phyloP scores from a whole-genome alignment of 106 monocot species.

The Dendrobium huoshanense region DNA sequence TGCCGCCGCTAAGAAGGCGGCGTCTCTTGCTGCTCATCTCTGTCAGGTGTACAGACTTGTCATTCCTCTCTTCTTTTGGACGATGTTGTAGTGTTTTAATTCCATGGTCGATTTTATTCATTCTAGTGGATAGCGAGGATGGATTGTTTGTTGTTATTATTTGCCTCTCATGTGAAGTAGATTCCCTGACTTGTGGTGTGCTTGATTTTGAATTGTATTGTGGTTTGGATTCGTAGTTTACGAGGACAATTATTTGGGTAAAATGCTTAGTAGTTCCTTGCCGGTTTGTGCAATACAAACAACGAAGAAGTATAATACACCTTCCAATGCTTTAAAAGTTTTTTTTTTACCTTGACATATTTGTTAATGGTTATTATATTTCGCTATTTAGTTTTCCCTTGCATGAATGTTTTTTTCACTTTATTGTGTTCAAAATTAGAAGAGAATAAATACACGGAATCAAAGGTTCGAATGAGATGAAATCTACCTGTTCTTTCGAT shows the following conservation, averaged over 20 bases:
- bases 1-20: constrained; percentile 90
- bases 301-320: neutral
- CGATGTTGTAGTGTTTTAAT: neutral
- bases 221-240: too few relatives aligned
- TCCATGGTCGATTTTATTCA: too few relatives aligned
- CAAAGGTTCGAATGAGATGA: neutral
- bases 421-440: neutral
- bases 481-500: neutral
- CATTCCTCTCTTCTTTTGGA: neutral
- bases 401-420: neutral
- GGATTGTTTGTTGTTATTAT: too few relatives aligned
- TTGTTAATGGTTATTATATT: neutral
- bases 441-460: neutral
- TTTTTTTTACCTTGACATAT: neutral
- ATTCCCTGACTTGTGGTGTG: neutral
- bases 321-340: neutral
- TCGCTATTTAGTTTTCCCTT: neutral
- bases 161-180: neutral
- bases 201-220: neutral
- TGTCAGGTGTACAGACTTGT: constrained; percentile 42
- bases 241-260: too few relatives aligned
- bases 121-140: too few relatives aligned
- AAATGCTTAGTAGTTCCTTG: neutral
- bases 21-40: constrained; percentile 71
- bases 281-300: neutral